A percentile compares a stretch with the other conserved stretches of the same genome.
Evolutionary conservation across 2,329 filamentous ascomycete species (phyloP).

Genomic region (Aspergillus hortae): DNA sequence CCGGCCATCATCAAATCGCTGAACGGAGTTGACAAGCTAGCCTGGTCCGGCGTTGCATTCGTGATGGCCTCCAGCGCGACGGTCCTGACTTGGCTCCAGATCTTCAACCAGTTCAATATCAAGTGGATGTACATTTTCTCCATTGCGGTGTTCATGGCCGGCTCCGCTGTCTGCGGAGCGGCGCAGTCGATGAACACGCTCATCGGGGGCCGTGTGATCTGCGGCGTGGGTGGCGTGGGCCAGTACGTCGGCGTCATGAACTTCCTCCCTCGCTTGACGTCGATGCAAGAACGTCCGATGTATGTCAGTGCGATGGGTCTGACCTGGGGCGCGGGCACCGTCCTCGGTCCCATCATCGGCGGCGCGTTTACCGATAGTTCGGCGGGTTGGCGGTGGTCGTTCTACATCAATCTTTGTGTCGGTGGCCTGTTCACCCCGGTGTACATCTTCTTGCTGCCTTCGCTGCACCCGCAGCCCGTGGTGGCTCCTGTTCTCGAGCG

Average conservation of each 20-base stretch:
- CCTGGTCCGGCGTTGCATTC: conserved; percentile 8
- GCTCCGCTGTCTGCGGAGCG: conserved; percentile 37
- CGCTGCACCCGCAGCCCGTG: neutral
- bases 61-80: conserved; percentile 1
- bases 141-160: conserved; percentile 22
- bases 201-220: conserved; percentile 36
- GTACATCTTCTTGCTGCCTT: neutral
- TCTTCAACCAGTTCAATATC: conserved; percentile 32
- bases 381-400: conserved; percentile 33
- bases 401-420: conserved; percentile 56
- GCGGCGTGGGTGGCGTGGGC: conserved; percentile 13
- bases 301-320: conserved; percentile 34
- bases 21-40: conserved; percentile 5
- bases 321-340: conserved; percentile 33
- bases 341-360: conserved; percentile 29
- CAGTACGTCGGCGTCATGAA: conserved; percentile 29
- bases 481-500: neutral
- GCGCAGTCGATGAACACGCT: conserved; percentile 41
- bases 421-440: conserved; percentile 43
- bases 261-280: conserved; percentile 16
- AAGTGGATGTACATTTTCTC: conserved; percentile 37
- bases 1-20: conserved; percentile 10
- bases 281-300: conserved; percentile 18
- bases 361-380: conserved; percentile 11
- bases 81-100: conserved; percentile 4